Percentiles rank a stretch among this genome's conserved stretches.
Evolutionary conservation across 2,329 filamentous ascomycete genomes (phyloP).

Genomic region (Botryotinia globosa): DNA sequence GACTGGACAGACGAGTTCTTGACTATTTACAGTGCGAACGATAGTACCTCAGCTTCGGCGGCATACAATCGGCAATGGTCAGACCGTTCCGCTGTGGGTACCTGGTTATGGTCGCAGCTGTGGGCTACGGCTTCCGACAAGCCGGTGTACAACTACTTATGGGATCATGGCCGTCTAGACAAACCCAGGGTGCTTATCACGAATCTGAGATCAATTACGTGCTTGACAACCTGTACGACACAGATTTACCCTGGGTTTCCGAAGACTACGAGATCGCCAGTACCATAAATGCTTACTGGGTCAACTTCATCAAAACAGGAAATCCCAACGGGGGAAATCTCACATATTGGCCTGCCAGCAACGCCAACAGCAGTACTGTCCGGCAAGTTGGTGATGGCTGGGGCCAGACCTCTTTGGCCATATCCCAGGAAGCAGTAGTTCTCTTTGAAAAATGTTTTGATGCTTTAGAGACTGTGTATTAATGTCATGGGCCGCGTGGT

Average conservation of each 20-base stretch:
- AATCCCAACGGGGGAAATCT: conserved; percentile 55
- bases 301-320: conserved; percentile 63
- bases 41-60: neutral
- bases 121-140: conserved; percentile 27
- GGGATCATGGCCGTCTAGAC: conserved; percentile 35
- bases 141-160: conserved; percentile 37
- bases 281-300: conserved; percentile 64
- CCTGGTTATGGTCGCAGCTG: neutral
- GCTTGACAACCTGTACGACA: conserved; percentile 37
- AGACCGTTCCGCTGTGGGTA: neutral
- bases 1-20: neutral
- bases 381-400: neutral
- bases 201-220: conserved; percentile 38
- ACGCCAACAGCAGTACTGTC: neutral
- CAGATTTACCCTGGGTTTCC: conserved; percentile 31
- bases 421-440: neutral
- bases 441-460: neutral
- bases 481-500: neutral
- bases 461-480: neutral
- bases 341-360: neutral
- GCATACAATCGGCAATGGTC: conserved; percentile 23
- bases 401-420: neutral
- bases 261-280: conserved; percentile 35
- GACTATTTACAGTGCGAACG: neutral
- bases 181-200: conserved; percentile 34